Evolutionary conservation across 2,329 filamentous ascomycete species (phyloP), one percentile per base, ranked within the genome.

Genomic region (Ustulina deusta): DNA sequence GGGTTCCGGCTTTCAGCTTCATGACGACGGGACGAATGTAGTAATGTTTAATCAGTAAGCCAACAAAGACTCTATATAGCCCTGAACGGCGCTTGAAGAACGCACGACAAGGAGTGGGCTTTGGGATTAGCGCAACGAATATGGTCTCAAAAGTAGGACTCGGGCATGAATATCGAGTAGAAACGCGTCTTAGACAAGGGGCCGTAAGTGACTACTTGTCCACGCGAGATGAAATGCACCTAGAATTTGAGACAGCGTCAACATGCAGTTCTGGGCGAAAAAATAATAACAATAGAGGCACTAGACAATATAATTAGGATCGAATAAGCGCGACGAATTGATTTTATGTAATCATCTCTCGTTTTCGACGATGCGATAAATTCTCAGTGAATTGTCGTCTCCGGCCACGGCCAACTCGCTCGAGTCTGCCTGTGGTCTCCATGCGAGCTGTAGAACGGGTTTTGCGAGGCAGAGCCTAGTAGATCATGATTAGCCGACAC

Each of bases 401-500:
- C 89, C 85, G 25, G 87, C 87, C 65, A 88, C 78, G 4, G 85
- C 86, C 29, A 89, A 75, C 70, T 85, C 81, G 44, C 74, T 73
- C 25, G 65, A 65, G 66, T 65, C 63, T 15, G 60, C 69, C 15
- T 73, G 69, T 5, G 91, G 91, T 69, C 89, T 85, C 92, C 92
- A 94, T 7, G 89, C 84, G 40, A 94, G 81, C 76, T 91, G 89
- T 27, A 88, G 85, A 25, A 93, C 85, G 1, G 90, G 80, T 75
- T 87, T 91, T 27, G 90, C 89, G 1, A 91, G 85, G 49, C 83
- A 87, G 57, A 87, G 74, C 7, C 85, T 87, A 68, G 4, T 87
- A 68, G 4, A 49, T 54, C 6, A 32, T 42, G 13, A 61, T 77
- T 55, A 77, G 70, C 62, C 20, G n/a, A 44, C 3, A 17, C 1